These are phyloP conservation scores for Aspergillus costaricaensis DNA, from an alignment of 2,329 filamentous ascomycete species.

Conservation along the genomic window DNA sequence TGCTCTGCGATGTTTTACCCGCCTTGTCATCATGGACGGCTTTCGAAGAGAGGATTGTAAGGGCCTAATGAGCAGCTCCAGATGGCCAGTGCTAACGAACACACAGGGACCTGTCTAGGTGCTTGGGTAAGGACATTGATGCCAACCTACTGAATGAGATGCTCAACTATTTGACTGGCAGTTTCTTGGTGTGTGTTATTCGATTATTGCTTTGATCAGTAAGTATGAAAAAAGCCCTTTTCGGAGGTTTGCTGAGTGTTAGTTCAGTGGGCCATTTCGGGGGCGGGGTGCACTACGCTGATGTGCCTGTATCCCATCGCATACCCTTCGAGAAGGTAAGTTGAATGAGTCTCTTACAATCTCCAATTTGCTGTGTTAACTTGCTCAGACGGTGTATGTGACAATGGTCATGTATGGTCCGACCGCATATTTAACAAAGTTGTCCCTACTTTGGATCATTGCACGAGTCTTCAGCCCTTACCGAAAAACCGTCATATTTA, in stretches of 20 bases:
- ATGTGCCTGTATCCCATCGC: conserved; percentile 33
- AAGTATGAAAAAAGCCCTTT: not conserved
- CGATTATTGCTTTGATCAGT: conserved; percentile 28
- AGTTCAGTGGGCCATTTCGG: conserved; percentile 35
- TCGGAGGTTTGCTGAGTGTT: conserved; percentile 13
- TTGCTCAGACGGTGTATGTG: conserved; percentile 42
- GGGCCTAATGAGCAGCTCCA: conserved; percentile 4
- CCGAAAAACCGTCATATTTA: conserved; percentile 41
- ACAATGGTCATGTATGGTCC: conserved; percentile 51
- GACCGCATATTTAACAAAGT: conserved; percentile 47
- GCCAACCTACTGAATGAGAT: not conserved
- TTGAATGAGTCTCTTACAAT: not conserved
- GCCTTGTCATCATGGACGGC: conserved; percentile 25
- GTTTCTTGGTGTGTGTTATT: conserved; percentile 28
- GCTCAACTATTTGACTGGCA: not conserved
- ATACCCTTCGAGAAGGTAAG: conserved; percentile 41
- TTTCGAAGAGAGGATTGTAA: conserved; percentile 31
- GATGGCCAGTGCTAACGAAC: not conserved
- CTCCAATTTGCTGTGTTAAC: not conserved
- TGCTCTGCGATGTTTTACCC: conserved; percentile 26
- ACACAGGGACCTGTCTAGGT: conserved; percentile 21
- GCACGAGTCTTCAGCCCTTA: conserved; percentile 47
- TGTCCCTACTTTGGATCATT: conserved; percentile 49
- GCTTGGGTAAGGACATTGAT: conserved; percentile 18
- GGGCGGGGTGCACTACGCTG: conserved; percentile 40